These are phyloP conservation scores for Aphanomyces astaci DNA, from an alignment of 352 stramenopile species.

Conservation along the genomic window DNA sequence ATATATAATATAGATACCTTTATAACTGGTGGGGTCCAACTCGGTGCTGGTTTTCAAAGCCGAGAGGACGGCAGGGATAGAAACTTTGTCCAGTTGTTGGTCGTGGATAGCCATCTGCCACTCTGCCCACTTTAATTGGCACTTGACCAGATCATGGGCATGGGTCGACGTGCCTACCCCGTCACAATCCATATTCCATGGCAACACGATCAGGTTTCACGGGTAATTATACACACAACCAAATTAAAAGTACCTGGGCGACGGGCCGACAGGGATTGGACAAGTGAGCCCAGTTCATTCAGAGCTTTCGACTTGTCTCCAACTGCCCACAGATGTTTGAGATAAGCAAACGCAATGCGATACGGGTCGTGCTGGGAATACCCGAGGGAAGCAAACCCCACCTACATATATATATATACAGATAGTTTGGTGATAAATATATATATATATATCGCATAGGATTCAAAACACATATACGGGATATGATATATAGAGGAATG, in stretches of 20 bases:
- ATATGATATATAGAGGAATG: too few species aligned
- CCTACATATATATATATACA: not conserved
- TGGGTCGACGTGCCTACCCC: constrained; percentile 23
- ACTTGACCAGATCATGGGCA: constrained; percentile 73
- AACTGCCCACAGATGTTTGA: constrained; percentile 92
- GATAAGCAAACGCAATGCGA: constrained; percentile 89
- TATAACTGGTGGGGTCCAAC: constrained; percentile 63
- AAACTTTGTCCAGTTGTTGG: constrained; percentile 67
- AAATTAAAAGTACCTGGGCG: constrained; percentile 9
- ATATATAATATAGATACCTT: too few species aligned
- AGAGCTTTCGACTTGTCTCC: constrained; percentile 85
- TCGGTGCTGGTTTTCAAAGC: constrained; percentile 64
- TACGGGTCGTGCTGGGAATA: constrained; percentile 87
- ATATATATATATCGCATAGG: too few species aligned
- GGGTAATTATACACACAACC: too few species aligned
- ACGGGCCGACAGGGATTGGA: constrained; percentile 44
- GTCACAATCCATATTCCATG: not conserved
- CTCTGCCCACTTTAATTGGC: constrained; percentile 72
- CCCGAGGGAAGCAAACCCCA: constrained; percentile 32
- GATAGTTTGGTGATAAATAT: too few species aligned
- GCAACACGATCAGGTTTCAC: too few species aligned
- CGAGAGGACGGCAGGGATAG: constrained; percentile 56
- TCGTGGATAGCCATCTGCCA: constrained; percentile 81
- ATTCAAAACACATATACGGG: too few species aligned
- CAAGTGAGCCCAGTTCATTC: constrained; percentile 73